A percentile compares a stretch with the other conserved stretches of the same genome.
Evolutionary conservation across 164 flowering plant species (phyloP).

Genomic region (Santalum album): DNA sequence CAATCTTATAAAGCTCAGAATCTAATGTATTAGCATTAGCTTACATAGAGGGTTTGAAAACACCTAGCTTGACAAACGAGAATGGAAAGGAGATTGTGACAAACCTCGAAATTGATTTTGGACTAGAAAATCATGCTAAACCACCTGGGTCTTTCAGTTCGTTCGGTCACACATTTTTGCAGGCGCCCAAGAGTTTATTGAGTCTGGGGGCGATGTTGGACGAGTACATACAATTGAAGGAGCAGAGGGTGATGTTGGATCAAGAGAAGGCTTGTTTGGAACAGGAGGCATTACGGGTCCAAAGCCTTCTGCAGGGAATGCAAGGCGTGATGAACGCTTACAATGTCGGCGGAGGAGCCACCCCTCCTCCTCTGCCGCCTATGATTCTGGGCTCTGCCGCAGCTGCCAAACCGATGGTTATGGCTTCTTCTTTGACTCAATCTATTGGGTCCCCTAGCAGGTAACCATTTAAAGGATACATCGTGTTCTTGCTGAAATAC

Average conservation of each 20-base stretch:
- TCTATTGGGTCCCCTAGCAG: constrained; percentile 32
- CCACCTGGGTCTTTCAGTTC: background rate
- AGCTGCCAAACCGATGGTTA: constrained; percentile 10
- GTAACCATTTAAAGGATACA: background rate
- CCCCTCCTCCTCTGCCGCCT: constrained; percentile 6
- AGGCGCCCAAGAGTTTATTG: constrained; percentile 79
- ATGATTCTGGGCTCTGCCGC: constrained; percentile 10
- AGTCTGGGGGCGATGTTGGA: constrained; percentile 59
- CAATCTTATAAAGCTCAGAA: no score
- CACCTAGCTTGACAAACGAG: no score
- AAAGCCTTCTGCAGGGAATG: constrained; percentile 59
- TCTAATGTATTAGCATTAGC: no score
- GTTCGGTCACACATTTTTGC: background rate
- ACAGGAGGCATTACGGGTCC: constrained; percentile 57
- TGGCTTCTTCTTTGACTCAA: constrained; percentile 20
- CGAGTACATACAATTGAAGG: constrained; percentile 75
- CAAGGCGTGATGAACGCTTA: constrained; percentile 62
- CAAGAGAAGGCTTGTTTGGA: constrained; percentile 46
- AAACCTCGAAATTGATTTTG: no score
- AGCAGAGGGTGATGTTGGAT: constrained; percentile 60
- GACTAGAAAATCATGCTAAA: background rate
- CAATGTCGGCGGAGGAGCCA: constrained; percentile 19
- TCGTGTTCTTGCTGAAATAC: no score
- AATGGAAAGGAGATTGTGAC: no score
- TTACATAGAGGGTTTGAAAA: no score